phyloP scores from a whole-genome alignment of 2,329 filamentous ascomycete species.

The Neopestalotiopsis sp. region DNA sequence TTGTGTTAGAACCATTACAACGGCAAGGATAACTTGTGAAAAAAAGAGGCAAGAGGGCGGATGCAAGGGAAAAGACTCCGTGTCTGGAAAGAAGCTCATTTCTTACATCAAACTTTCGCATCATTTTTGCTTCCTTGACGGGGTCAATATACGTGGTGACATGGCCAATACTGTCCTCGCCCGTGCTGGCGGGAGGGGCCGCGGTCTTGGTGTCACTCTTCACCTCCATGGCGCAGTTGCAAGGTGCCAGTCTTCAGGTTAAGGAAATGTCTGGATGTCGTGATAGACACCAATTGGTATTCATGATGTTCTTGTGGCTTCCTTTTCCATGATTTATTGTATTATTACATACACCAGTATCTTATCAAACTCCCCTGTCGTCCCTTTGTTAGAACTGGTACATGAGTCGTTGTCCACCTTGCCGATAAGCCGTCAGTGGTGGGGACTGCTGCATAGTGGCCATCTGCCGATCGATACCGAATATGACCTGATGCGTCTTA shows the following conservation, averaged over 20 bases:
- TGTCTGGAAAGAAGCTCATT: too few species aligned
- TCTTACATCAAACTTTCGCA: conserved; percentile 31
- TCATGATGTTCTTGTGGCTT: too few species aligned
- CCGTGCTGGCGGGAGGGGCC: neutral
- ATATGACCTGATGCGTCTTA: neutral
- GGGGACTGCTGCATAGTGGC: neutral
- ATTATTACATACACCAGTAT: neutral
- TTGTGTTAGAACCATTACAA: conserved; percentile 1
- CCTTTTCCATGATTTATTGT: neutral
- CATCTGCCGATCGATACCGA: neutral
- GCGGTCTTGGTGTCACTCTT: conserved; percentile 8
- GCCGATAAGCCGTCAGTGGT: neutral
- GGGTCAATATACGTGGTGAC: conserved; percentile 16
- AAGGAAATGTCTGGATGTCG: neutral
- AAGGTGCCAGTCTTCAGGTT: neutral
- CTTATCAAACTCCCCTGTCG: neutral
- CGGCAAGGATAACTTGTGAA: neutral
- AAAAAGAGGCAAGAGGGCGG: neutral
- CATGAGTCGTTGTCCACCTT: neutral
- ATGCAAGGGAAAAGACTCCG: neutral
- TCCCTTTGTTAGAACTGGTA: neutral
- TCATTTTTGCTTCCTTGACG: conserved; percentile 26
- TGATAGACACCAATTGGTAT: too few species aligned
- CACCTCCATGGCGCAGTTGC: neutral
- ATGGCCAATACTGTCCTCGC: conserved; percentile 11